These are phyloP conservation scores for Saturnispora dispora DNA, from an alignment of 805 yeast genomes.

Conservation along the genomic window DNA sequence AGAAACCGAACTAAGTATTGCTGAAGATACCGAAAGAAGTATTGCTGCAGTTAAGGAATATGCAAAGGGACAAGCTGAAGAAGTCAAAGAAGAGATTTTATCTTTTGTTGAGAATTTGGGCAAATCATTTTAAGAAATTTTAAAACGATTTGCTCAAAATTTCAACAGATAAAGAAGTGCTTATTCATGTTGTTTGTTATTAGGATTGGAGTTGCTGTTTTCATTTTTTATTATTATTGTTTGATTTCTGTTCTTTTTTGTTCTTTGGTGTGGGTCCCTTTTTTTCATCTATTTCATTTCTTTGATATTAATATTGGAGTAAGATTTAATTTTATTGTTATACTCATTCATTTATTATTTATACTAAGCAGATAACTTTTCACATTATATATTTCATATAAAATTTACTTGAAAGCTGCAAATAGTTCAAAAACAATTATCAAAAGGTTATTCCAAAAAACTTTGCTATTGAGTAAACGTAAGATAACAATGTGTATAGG, in stretches of 20 bases:
- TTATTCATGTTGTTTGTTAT: background rate
- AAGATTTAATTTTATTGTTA: background rate
- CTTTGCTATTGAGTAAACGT: background rate
- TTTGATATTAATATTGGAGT: background rate
- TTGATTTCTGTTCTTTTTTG: background rate
- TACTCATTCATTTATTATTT: background rate
- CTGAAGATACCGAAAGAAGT: constrained; percentile 19
- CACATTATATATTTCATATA: background rate
- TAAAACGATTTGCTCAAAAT: background rate
- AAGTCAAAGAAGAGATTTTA: constrained; percentile 17
- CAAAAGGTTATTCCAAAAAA: background rate
- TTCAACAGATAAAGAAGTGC: background rate
- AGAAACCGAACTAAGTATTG: constrained; percentile 16
- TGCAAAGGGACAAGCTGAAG: constrained; percentile 17
- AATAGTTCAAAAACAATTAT: background rate
- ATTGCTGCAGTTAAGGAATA: constrained; percentile 15
- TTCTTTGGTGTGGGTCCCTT: background rate
- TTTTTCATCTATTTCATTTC: background rate
- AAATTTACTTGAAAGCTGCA: background rate
- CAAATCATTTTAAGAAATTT: constrained; percentile 12
- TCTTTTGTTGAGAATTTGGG: constrained; percentile 17
- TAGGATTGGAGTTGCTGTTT: background rate
- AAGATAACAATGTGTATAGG: background rate
- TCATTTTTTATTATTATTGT: background rate
- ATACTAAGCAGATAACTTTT: background rate